phyloP scores from a whole-genome alignment of 305 asterid genomes.

The Euphrasia arctica region DNA sequence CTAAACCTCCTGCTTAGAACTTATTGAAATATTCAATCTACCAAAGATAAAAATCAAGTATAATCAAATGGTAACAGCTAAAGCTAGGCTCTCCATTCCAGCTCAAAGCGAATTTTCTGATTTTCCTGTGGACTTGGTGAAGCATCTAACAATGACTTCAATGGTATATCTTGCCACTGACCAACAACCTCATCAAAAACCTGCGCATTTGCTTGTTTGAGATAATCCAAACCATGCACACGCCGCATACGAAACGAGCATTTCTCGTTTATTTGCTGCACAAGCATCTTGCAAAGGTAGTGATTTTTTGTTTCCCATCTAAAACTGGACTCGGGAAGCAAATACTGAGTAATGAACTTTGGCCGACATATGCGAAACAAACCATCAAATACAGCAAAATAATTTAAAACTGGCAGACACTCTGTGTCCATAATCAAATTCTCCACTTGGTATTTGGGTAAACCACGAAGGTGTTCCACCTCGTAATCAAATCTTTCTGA shows the following conservation, averaged over 20 bases:
- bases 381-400: neutral
- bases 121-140: neutral
- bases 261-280: neutral
- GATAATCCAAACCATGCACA: neutral
- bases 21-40: too few relatives aligned
- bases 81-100: neutral
- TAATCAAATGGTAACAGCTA: too few relatives aligned
- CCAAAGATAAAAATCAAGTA: too few relatives aligned
- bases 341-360: neutral
- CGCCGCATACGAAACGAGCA: neutral
- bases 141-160: too few relatives aligned
- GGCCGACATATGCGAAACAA: neutral
- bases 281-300: constrained; percentile 4
- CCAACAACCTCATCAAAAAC: neutral
- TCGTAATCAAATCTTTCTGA: neutral
- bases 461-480: neutral
- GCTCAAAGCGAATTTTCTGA: constrained; percentile 14
- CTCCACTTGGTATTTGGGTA: constrained; percentile 2
- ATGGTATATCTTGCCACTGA: neutral
- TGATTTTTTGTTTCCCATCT: neutral
- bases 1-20: too few relatives aligned
- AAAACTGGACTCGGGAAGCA: neutral
- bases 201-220: constrained; percentile 15
- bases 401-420: neutral
- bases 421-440: neutral